Base-by-base conservation (phyloP, 352 stramenopile genomes). In the Phytophthora brassicae region DNA sequence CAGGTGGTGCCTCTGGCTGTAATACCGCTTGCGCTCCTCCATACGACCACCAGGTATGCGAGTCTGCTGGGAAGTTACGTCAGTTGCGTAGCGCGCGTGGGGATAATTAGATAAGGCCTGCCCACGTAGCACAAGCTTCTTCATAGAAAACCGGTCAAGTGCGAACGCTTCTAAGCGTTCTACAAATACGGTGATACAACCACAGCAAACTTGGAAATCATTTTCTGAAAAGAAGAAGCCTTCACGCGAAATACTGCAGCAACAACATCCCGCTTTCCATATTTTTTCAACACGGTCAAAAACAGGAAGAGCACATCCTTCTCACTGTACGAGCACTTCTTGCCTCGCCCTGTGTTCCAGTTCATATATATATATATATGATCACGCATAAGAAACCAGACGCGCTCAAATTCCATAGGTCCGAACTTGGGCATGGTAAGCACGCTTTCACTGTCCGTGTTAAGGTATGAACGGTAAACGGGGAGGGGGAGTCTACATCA, bases 201-300 rank as follows among this genome's bases (percentile, higher is more conserved):
- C 0, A 24, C 13, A 0, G 26, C 16, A 14, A 49, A 57, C 36
- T 48, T 57, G 14, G n/a, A 19, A 2, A 57, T 14, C 36, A 48
- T 48, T 49, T 57, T 17, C 31, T 36, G 24, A 57, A 49, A 23
- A n/a, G n/a, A 35, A 38, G 33, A 16, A 2, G 53, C 7, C 16
- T 45, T 43, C 5, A 46, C 38, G 6, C 19, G n/a, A 31, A 54
- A 61, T 14, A 53, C 43, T 1, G 8, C 31, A 1, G 29, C 43
- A 3, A 54, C 54, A 5, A 61, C 43, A 26, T 61, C 54, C 43
- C 54, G 54, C 24, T 53, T 61, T 2, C 54, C 54, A 31, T 31
- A 53, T 20, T 54, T 45, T 41, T 48, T 24, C 6, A 57, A 13
- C 14, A 48, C 36, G 17, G 50, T 29, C 6, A 49, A n/a, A 7